A percentile compares a stretch with the other conserved stretches of the same genome.
These are phyloP conservation scores for Schizosaccharomyces osmophilus DNA, from an alignment of 805 yeast genomes.

Conservation along the genomic window DNA sequence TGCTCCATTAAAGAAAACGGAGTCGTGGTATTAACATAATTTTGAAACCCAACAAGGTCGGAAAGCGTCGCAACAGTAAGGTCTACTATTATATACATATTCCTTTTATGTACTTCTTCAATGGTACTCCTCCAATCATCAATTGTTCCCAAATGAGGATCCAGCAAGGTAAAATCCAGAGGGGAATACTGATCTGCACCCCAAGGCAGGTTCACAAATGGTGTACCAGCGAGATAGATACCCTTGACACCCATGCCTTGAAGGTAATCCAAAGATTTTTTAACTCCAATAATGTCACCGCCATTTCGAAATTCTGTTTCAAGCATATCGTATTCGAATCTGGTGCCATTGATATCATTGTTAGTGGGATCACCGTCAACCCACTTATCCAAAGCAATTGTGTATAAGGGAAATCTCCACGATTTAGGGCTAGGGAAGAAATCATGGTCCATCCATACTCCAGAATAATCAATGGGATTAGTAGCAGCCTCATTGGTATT, in stretches of 20 bases:
- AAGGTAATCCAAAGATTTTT: neutral
- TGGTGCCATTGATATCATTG: neutral
- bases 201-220: conserved; percentile 1
- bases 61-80: conserved; percentile 1
- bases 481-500: neutral
- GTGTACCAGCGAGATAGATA: neutral
- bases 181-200: conserved; percentile 2
- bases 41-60: neutral
- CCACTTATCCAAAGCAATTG: neutral
- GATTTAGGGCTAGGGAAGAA: neutral
- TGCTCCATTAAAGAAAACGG: conserved; percentile 1
- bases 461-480: neutral
- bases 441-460: neutral
- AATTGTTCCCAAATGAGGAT: conserved; percentile 1
- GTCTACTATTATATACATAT: conserved; percentile 1
- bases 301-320: conserved; percentile 1
- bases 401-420: neutral
- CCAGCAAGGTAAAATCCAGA: conserved; percentile 1
- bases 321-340: neutral
- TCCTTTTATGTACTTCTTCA: neutral
- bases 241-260: conserved; percentile 1
- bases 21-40: neutral
- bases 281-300: conserved; percentile 1
- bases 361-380: conserved; percentile 2
- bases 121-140: neutral